Evolutionary conservation across 2,329 filamentous ascomycete genomes (phyloP).

Genomic region (Paraconiothyrium sp.): DNA sequence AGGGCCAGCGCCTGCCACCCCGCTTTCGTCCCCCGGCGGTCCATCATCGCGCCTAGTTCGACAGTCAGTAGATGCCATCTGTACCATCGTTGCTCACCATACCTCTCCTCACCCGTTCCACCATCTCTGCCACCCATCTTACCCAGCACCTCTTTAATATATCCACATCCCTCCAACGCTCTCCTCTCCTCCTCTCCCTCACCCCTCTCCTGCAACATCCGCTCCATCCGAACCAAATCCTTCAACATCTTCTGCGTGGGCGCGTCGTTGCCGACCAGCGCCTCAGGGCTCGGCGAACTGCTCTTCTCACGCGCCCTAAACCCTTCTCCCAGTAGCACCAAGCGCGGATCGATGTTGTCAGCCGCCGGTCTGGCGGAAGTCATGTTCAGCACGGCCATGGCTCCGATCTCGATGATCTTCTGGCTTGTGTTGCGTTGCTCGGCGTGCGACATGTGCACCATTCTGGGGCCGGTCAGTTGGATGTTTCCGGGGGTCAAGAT

Average conservation of each 20-base stretch:
- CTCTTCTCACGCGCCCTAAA: background rate
- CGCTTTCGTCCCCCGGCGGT: background rate
- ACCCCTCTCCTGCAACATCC: slow-evolving; percentile 5
- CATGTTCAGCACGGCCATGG: slow-evolving; percentile 33
- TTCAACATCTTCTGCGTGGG: slow-evolving; percentile 17
- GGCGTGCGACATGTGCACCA: slow-evolving; percentile 30
- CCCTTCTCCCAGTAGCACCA: slow-evolving; percentile 7
- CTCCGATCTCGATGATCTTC: slow-evolving; percentile 43
- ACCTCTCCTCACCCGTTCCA: background rate
- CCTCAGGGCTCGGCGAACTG: slow-evolving; percentile 4
- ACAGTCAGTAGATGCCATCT: background rate
- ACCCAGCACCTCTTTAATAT: slow-evolving; percentile 28
- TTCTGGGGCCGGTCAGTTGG: slow-evolving; percentile 18
- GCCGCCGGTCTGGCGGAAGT: background rate
- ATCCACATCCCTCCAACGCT: slow-evolving; percentile 29
- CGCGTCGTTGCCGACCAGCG: background rate
- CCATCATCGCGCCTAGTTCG: background rate
- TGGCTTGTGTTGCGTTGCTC: slow-evolving; percentile 30
- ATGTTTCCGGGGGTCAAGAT: slow-evolving; percentile 6
- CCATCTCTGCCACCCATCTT: slow-evolving; percentile 4
- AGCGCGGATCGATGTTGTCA: slow-evolving; percentile 13
- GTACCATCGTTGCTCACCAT: background rate
- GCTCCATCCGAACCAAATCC: slow-evolving; percentile 32
- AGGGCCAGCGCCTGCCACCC: too few relatives aligned
- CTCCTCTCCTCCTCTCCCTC: slow-evolving; percentile 19